Conservation (phyloP, 176 grass and related monocot species). For the Eragrostis curvula region DNA sequence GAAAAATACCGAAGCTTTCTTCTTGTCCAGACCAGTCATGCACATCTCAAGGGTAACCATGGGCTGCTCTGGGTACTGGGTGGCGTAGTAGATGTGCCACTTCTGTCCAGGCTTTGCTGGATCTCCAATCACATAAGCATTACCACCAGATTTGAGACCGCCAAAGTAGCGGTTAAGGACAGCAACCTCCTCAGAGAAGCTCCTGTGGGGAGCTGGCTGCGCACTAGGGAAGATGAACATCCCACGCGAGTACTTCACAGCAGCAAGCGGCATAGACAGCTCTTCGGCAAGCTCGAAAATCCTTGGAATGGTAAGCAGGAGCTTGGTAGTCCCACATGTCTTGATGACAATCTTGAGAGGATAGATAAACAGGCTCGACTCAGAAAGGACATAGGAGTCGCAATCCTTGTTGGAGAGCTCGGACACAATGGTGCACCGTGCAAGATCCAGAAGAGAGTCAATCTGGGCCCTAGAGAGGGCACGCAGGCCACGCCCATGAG, state of each 20-base stretch:
- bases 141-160: conserved; percentile 54
- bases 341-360: conserved; percentile 71
- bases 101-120: conserved; percentile 58
- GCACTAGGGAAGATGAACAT: conserved; percentile 71
- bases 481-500: conserved; percentile 61
- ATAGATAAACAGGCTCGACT: conserved; percentile 84
- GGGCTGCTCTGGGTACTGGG: conserved; percentile 57
- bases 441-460: conserved; percentile 77
- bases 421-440: conserved; percentile 78
- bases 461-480: conserved; percentile 77
- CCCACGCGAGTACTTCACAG: conserved; percentile 80
- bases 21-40: conserved; percentile 71
- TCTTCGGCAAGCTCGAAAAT: conserved; percentile 78
- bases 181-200: conserved; percentile 76
- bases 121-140: conserved; percentile 76
- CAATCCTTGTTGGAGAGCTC: conserved; percentile 78
- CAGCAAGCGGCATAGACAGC: conserved; percentile 61
- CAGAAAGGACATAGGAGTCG: conserved; percentile 77
- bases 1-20: conserved; percentile 73
- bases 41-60: conserved; percentile 87
- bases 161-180: conserved; percentile 65
- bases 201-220: conserved; percentile 79
- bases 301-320: conserved; percentile 73
- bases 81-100: conserved; percentile 81
- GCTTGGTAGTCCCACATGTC: conserved; percentile 84